Evolutionary conservation across 441 rosid genomes (phyloP), one percentile per base, ranked within the genome.

Genomic region (Pelargonium citronellum): DNA sequence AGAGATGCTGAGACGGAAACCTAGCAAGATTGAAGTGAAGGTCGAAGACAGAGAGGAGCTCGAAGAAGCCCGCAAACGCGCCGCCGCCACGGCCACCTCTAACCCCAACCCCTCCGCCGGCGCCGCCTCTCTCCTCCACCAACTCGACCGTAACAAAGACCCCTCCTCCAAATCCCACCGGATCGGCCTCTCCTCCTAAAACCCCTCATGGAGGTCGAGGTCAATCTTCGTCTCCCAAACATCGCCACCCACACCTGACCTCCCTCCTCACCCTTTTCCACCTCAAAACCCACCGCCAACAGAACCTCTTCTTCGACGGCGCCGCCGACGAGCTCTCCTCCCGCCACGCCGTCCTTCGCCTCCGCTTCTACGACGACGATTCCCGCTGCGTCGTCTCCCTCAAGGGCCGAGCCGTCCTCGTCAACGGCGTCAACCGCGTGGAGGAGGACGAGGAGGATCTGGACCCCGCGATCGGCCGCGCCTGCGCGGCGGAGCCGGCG

Each of bases 1-100:
- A 27, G 80, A 86, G 63, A 92, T 94, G 96, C 89, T 87, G 78
- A 81, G 96, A 71, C 85, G 96, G 79, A 87, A 87, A 72, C 87
- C 94, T 4, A 86, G 82, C 79, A 87, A 87, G 79, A 85, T 94
- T 83, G 90, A 94, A 76, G 87, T 91, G 75, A 76, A 80, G 72
- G 82, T 90, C 82, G 91, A 88, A 82, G 98, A 93, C 83, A 91
- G 83, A 63, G 89, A 88, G 61, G 98, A 93, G 69, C 86, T 93
- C 69, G 87, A 91, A 68, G 90, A 87, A 75, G 77, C 87, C 67
- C 93, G 90, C 49, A 84, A 81, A 58, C 79, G 76, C 51, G 1
- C 85, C 60, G 12, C 77, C 22, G 1, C 81, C 47, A 16, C 80
- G 34, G 34, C 34, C 34, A 27, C 34, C 34, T 27, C 34, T 47